Base-by-base conservation (phyloP, 169 alveolate genomes). In the Theileria parva region DNA sequence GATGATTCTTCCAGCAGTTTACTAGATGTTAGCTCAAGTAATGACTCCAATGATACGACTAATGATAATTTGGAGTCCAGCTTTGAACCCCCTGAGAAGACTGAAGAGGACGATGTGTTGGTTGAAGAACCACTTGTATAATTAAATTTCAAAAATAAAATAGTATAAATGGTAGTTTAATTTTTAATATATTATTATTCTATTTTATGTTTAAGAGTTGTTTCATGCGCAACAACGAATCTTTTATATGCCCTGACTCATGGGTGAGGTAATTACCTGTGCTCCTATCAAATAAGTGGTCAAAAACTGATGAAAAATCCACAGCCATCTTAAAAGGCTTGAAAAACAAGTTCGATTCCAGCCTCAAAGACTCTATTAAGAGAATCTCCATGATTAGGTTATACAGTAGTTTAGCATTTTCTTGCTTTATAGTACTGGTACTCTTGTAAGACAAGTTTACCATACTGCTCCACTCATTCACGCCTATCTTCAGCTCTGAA, bases 331-430 rank as follows among this genome's bases (percentile, higher is more conserved):
- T 50, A 13, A 66, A 32, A 63, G 69, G 12, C 23, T 69, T 30
- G 66, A 30, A 85, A 23, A 39, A 77, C 12, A 71, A 64, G 17
- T 65, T 81, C 32, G 39, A 51, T 59, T 85, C 87, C 80, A 78
- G 19, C n/a, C 68, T 77, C 63, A 85, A 34, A 9, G 87, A 21
- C 44, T 85, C 87, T 68, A 79, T 69, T 44, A 85, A 44, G 32
- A 85, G 15, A 48, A 75, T 80, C 21, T 73, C 37, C 55, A 70
- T 77, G 27, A 85, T 74, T 0, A 73, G 37, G 53, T 69, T 57
- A 34, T 66, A 66, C 60, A 85, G 37, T 32, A 51, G 60, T 30
- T 68, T 68, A 0, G 27, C 51, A 12, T 63, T 63, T 4, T 63
- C 71, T 13, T 63, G 39, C 50, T 63, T 23, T 19, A 30, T 30